Percentiles rank a stretch among this genome's conserved stretches.
Conservation (phyloP, 2,329 filamentous ascomycete species). For the Trichoderma sp. region DNA sequence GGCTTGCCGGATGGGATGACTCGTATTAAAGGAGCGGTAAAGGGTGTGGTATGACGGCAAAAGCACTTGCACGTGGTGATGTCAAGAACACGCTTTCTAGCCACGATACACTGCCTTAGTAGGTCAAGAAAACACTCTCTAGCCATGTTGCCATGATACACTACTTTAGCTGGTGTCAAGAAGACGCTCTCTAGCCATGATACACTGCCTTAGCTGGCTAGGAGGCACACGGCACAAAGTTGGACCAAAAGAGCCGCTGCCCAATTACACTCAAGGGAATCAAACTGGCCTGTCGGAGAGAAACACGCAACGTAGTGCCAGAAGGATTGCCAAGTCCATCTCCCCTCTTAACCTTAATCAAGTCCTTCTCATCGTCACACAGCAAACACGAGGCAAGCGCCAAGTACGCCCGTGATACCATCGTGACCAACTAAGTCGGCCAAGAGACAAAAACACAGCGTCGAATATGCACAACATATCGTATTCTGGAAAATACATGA, state of each 20-base stretch:
- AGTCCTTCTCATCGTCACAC: not conserved
- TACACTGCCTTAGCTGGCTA: not conserved
- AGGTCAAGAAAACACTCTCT: not conserved
- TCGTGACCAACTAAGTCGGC: not conserved
- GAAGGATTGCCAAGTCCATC: not conserved
- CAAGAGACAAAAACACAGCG: not conserved
- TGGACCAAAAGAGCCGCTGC: not conserved
- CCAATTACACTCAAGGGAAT: not conserved
- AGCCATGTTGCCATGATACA: not conserved
- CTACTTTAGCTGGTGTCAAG: too few species aligned
- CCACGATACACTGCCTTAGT: not conserved
- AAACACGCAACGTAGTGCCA: not conserved
- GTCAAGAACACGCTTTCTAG: not conserved
- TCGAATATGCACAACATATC: slow-evolving; percentile 1
- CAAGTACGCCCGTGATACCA: not conserved
- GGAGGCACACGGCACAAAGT: not conserved
- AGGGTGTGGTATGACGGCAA: not conserved
- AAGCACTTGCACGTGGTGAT: slow-evolving; percentile 1
- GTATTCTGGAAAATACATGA: slow-evolving; percentile 4
- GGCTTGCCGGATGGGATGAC: not conserved
- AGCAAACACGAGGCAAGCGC: not conserved
- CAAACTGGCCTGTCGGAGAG: not conserved
- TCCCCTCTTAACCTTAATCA: not conserved
- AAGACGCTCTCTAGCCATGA: too few species aligned
- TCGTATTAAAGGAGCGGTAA: slow-evolving; percentile 1